Percentiles rank a stretch among this genome's conserved stretches.
These are phyloP conservation scores for Solanum okadae DNA, from an alignment of 257 asterid species.

Conservation along the genomic window DNA sequence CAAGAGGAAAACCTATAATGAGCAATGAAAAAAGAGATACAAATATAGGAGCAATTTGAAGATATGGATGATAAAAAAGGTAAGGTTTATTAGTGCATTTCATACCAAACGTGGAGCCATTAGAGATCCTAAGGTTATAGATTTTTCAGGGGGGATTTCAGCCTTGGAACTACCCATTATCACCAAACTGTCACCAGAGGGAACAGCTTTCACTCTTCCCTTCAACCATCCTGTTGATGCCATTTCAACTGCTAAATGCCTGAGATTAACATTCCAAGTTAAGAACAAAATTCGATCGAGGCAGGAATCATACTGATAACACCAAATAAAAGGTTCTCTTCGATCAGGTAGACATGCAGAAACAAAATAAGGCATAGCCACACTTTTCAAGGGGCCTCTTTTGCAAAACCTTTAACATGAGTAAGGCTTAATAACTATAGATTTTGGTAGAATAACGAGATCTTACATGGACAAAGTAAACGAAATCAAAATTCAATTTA, in stretches of 20 bases:
- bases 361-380: neutral
- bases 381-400: neutral
- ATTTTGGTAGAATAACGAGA: neutral
- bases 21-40: neutral
- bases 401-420: neutral
- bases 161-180: constrained; percentile 80
- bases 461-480: neutral
- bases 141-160: constrained; percentile 85
- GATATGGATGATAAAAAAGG: neutral
- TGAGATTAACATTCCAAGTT: constrained; percentile 6
- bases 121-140: constrained; percentile 76
- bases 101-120: constrained; percentile 91
- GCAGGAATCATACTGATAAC: neutral
- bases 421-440: neutral
- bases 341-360: neutral
- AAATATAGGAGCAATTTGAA: neutral
- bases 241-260: constrained; percentile 79
- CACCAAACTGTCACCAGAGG: constrained; percentile 88
- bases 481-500: neutral
- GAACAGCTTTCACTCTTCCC: constrained; percentile 92
- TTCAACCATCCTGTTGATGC: constrained; percentile 84
- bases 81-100: neutral
- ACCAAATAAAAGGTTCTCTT: neutral
- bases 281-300: neutral
- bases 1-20: neutral